These are phyloP conservation scores for Macaranga tanarius DNA, from an alignment of 441 rosid species.

Conservation along the genomic window DNA sequence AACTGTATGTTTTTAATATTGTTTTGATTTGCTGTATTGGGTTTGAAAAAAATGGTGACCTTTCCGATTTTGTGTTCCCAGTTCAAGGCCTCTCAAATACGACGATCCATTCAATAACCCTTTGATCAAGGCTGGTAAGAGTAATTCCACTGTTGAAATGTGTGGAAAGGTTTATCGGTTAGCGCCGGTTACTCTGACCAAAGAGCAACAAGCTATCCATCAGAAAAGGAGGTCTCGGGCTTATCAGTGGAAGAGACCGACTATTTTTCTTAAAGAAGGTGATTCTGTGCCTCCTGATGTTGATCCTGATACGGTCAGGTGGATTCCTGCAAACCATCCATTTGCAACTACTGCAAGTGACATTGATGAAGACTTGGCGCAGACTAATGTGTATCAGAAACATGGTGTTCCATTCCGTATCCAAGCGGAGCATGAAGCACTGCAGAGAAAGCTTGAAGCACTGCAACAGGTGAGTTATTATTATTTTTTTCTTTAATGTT, in stretches of 20 bases:
- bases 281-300: slow-evolving; percentile 82
- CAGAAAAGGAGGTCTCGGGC: slow-evolving; percentile 93
- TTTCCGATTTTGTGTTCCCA: slow-evolving; percentile 27
- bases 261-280: slow-evolving; percentile 87
- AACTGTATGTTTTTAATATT: background rate
- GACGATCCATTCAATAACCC: slow-evolving; percentile 97
- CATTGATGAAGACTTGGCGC: slow-evolving; percentile 89
- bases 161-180: slow-evolving; percentile 83
- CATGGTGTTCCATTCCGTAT: slow-evolving; percentile 93
- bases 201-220: slow-evolving; percentile 73
- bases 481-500: background rate
- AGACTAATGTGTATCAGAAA: slow-evolving; percentile 87
- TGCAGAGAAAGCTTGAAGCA: slow-evolving; percentile 82
- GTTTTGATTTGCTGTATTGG: background rate
- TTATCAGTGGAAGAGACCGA: slow-evolving; percentile 92
- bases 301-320: slow-evolving; percentile 85
- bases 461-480: slow-evolving; percentile 54
- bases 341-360: slow-evolving; percentile 87
- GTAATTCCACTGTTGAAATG: slow-evolving; percentile 80
- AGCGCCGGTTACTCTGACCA: slow-evolving; percentile 82
- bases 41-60: too few relatives aligned
- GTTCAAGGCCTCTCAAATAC: slow-evolving; percentile 73
- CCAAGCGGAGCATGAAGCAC: slow-evolving; percentile 88
- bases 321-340: slow-evolving; percentile 98
- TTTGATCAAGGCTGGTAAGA: slow-evolving; percentile 71